Conservation (phyloP, 2,329 filamentous ascomycete species). For the Alternaria solani region DNA sequence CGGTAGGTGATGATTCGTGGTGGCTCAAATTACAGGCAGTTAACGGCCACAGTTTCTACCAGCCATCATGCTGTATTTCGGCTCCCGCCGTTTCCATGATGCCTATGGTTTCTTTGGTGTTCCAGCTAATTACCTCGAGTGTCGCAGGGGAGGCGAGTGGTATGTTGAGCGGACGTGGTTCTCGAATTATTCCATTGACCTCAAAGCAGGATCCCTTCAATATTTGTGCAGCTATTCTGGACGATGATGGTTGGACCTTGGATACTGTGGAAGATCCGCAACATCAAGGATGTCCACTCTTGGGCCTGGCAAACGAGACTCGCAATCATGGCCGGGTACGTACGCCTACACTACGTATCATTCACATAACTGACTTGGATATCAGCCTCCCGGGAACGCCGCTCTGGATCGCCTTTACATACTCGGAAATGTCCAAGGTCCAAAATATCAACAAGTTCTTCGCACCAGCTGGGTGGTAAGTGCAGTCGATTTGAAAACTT, state of each 20-base stretch:
- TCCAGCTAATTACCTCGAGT: constrained; percentile 53
- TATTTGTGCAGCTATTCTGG: constrained; percentile 50
- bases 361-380: constrained; percentile 26
- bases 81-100: constrained; percentile 71
- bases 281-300: constrained; percentile 48
- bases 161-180: constrained; percentile 35
- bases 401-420: constrained; percentile 50
- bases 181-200: constrained; percentile 14
- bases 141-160: constrained; percentile 71
- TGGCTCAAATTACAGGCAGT: neutral
- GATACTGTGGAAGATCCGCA: constrained; percentile 51
- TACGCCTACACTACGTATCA: neutral
- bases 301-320: constrained; percentile 52
- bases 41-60: constrained; percentile 61
- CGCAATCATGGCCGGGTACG: constrained; percentile 49
- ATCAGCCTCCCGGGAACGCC: constrained; percentile 48
- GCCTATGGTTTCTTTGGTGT: constrained; percentile 64
- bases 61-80: constrained; percentile 67
- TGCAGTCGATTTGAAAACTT: neutral
- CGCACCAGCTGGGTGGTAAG: constrained; percentile 48
- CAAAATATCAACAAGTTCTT: constrained; percentile 42
- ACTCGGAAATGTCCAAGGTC: constrained; percentile 35
- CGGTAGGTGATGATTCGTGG: constrained; percentile 30
- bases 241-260: constrained; percentile 47
- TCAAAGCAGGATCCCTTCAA: constrained; percentile 44